A percentile compares a stretch with the other conserved stretches of the same genome.
Evolutionary conservation across 2,329 filamentous ascomycete genomes (phyloP).

Genomic region (Apiospora marii): DNA sequence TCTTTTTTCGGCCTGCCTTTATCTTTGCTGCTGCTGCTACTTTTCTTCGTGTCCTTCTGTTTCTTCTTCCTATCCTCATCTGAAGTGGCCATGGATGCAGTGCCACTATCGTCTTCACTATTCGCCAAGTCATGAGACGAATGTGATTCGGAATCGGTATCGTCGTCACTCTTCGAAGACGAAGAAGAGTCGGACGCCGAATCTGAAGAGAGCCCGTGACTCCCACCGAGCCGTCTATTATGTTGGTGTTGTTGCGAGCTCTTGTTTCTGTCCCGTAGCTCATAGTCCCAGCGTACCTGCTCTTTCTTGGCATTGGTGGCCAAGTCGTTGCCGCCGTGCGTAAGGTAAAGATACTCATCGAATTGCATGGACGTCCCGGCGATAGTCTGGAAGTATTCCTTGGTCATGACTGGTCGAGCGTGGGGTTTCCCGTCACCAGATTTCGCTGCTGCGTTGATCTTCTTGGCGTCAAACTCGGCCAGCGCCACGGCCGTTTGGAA

Average conservation of each 20-base stretch:
- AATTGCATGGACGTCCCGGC: constrained; percentile 23
- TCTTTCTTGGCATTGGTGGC: constrained; percentile 25
- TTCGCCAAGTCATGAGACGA: no score
- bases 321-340: constrained; percentile 29
- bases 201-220: background rate
- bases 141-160: no score
- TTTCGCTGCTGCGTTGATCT: no score
- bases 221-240: background rate
- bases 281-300: constrained; percentile 22
- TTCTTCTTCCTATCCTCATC: constrained; percentile 22
- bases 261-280: background rate
- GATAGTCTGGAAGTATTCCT: constrained; percentile 25
- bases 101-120: no score
- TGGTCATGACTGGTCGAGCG: no score
- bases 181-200: constrained; percentile 2
- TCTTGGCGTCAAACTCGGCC: constrained; percentile 23
- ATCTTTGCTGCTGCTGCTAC: background rate
- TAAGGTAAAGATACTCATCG: constrained; percentile 23
- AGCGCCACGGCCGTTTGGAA: constrained; percentile 27
- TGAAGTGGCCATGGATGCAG: no score
- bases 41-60: constrained; percentile 19
- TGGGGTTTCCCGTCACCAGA: no score
- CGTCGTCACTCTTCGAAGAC: no score
- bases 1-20: constrained; percentile 19
- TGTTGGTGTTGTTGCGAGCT: background rate